Percentiles rank a stretch among this genome's conserved stretches.
phyloP scores from a whole-genome alignment of 2,329 filamentous ascomycete species.

The Ramularia endophylla region DNA sequence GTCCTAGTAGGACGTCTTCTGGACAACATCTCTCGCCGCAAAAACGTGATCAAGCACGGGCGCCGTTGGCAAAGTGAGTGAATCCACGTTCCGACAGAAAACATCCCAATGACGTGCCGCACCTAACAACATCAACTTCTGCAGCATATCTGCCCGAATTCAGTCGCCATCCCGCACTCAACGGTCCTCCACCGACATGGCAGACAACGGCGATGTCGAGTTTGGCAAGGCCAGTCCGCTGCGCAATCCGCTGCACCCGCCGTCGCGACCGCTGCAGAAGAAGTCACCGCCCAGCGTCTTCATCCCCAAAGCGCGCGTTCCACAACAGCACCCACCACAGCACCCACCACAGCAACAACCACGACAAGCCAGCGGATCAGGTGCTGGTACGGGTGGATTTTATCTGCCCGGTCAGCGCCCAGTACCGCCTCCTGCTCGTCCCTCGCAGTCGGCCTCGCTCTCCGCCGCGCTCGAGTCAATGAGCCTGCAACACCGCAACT shows the following conservation, averaged over 20 bases:
- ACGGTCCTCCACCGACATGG: background rate
- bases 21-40: slow-evolving; percentile 17
- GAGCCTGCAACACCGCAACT: slow-evolving; percentile 12
- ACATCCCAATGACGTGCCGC: too few species aligned
- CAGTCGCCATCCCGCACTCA: slow-evolving; percentile 23
- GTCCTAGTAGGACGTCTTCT: slow-evolving; percentile 17
- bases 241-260: slow-evolving; percentile 37
- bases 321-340: slow-evolving; percentile 8
- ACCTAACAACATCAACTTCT: background rate
- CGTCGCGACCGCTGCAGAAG: slow-evolving; percentile 24
- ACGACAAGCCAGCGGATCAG: slow-evolving; percentile 4
- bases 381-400: slow-evolving; percentile 11
- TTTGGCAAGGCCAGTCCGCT: slow-evolving; percentile 57
- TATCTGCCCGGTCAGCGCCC: slow-evolving; percentile 23
- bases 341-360: slow-evolving; percentile 8
- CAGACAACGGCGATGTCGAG: slow-evolving; percentile 35
- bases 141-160: slow-evolving; percentile 28
- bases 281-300: slow-evolving; percentile 21
- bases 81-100: too few species aligned
- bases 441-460: background rate
- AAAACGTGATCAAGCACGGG: slow-evolving; percentile 17
- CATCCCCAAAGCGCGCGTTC: slow-evolving; percentile 17
- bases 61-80: slow-evolving; percentile 23
- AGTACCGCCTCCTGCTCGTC: slow-evolving; percentile 1
- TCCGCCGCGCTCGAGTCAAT: slow-evolving; percentile 1